Evolutionary conservation across 2,329 filamentous ascomycete genomes (phyloP).

Genomic region (Onygena corvina): DNA sequence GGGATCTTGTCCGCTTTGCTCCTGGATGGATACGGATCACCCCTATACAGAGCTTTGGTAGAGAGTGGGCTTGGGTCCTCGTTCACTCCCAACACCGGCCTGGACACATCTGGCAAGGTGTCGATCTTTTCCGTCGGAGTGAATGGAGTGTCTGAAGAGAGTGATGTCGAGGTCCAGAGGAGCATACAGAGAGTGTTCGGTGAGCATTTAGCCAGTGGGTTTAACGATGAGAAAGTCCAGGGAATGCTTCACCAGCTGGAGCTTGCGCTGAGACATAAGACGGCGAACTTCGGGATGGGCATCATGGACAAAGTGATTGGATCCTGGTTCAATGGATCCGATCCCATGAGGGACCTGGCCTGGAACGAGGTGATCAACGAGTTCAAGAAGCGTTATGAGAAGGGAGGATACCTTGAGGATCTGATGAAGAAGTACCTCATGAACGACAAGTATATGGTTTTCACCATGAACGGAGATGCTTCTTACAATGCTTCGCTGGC

Average conservation of each 20-base stretch:
- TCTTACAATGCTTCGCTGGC: constrained; percentile 62
- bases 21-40: constrained; percentile 90
- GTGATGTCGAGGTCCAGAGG: constrained; percentile 64
- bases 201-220: constrained; percentile 61
- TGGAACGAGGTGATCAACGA: constrained; percentile 81
- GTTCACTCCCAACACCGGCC: constrained; percentile 89
- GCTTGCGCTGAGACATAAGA: constrained; percentile 89
- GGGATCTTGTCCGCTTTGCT: constrained; percentile 71
- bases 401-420: constrained; percentile 69
- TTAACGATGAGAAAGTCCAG: constrained; percentile 81
- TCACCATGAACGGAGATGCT: constrained; percentile 82
- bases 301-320: constrained; percentile 80
- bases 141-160: constrained; percentile 72
- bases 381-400: constrained; percentile 65
- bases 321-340: constrained; percentile 89
- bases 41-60: constrained; percentile 76
- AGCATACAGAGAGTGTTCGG: constrained; percentile 61
- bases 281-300: constrained; percentile 83
- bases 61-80: constrained; percentile 84
- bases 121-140: constrained; percentile 85
- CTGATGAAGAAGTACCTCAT: constrained; percentile 82
- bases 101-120: constrained; percentile 63
- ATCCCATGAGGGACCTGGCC: constrained; percentile 79
- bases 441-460: constrained; percentile 74
- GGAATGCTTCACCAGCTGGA: constrained; percentile 90